Evolutionary conservation across 805 yeast genomes (phyloP), one percentile per base, ranked within the genome.

Genomic region (Wickerhamiella sergipiensis): DNA sequence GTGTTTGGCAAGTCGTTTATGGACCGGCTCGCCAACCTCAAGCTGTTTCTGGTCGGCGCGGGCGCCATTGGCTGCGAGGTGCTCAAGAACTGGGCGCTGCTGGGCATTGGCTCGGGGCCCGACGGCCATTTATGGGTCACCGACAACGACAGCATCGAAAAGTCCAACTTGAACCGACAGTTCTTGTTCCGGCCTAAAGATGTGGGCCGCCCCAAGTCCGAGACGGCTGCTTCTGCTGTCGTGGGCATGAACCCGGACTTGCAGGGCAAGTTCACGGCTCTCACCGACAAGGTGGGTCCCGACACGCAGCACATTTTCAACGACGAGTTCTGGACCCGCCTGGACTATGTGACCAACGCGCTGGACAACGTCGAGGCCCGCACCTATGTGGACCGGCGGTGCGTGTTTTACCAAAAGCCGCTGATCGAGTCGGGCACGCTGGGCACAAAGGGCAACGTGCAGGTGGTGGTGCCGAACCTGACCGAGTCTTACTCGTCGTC

Each of bases 31-130:
- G 78, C 85, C 39, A 86, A 89, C 66, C 71, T 84, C 55, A 83
- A 79, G 43, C 87, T 89, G 3, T 90, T 92, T 67, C 72, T 92
- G 57, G 98, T 92, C 42, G 98, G 98, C 45, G 88, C 97, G 1
- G 98, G 98, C 65, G 98, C 98, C 18, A 92, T 92, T 72, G 98
- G 98, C 40, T 92, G 98, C 72, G 98, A 92, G 70, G 90, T 92
- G 89, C 74, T 92, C 62, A 92, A 92, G 70, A 89, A 87, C 64
- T 92, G 97, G 97, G 96, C 98, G 5, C 76, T 92, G 77, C 76
- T 89, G 78, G 98, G 98, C 45, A 71, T 92, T 49, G 97, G 95
- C 36, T 76, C 95, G 22, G 97, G 97, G 43, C 86, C 89, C 40
- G 67, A 83, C 3, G 98, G 98, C 61, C 76, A 79, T 60, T 85